Conservation (phyloP, 768 basidiomycete genomes). For the Coprinopsis cinerea region DNA sequence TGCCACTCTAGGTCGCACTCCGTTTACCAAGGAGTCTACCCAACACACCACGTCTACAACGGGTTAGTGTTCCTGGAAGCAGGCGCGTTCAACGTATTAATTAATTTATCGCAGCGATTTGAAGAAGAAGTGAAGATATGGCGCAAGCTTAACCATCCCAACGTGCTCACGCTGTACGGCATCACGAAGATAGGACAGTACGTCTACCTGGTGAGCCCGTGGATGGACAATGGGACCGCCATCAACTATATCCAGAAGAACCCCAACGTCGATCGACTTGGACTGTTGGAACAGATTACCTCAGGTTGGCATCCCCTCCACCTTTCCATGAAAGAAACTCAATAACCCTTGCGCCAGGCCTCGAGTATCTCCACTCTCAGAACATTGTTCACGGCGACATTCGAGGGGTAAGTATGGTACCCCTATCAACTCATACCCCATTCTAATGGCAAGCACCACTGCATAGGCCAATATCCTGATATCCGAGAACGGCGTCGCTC, state of each 20-base stretch:
- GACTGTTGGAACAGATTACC: constrained; percentile 32
- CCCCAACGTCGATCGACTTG: constrained; percentile 28
- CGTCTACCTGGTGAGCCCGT: constrained; percentile 38
- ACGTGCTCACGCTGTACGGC: constrained; percentile 35
- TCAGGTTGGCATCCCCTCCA: constrained; percentile 20
- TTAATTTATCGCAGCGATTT: constrained; percentile 28
- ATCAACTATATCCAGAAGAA: constrained; percentile 27
- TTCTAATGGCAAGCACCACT: not conserved
- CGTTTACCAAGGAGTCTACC: constrained; percentile 30
- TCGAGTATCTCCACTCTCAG: constrained; percentile 34
- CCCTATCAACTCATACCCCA: not conserved
- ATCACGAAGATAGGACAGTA: constrained; percentile 28
- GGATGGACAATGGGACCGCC: constrained; percentile 39
- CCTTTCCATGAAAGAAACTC: not conserved
- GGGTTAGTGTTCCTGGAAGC: constrained; percentile 18
- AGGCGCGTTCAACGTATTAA: not conserved
- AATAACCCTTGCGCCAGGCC: constrained; percentile 18
- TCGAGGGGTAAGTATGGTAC: constrained; percentile 26
- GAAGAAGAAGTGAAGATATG: constrained; percentile 37
- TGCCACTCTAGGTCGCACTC: constrained; percentile 33
- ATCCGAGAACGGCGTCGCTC: constrained; percentile 29
- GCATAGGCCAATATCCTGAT: constrained; percentile 40
- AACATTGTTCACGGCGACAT: constrained; percentile 38
- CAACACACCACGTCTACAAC: constrained; percentile 27
- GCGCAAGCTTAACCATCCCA: constrained; percentile 34